Base-by-base conservation (phyloP, 768 basidiomycete species). In the Leccinellum luteum region DNA sequence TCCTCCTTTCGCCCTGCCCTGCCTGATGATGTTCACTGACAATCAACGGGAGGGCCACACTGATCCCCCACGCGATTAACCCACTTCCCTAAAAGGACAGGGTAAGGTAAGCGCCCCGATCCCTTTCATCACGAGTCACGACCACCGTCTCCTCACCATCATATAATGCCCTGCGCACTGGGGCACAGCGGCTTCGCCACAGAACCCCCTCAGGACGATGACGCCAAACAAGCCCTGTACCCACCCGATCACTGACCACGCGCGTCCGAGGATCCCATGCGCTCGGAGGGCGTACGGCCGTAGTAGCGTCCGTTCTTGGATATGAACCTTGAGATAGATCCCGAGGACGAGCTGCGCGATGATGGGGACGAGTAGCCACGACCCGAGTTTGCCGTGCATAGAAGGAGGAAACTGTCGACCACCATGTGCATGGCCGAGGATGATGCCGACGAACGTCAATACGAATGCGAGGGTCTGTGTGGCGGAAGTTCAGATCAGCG, bases 161-260 rank as follows among this genome's bases (percentile, higher is more conserved):
- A 92, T 89, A 67, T 92, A 92, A 69, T 92, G 90, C 1, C 90
- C 92, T 1, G 92, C 79, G 72, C 94, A 97, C 76, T 96, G 94
- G 7, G 85, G 87, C 1, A 94, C 75, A 32, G 83, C 73, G 1
- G 3, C 52, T 4, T 79, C 88, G 21, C 82, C 90, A 69, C 94
- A 97, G 66, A 92, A 93, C 6, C 89, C 87, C 52, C 83, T 74
- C 64, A 87, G 80, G 0, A 87, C 79, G 47, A 90, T 81, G 35
- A 84, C 87, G n/a, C 93, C 94, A 69, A 96, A 92, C 8, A 97
- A 72, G 79, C 92, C 90, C 70, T 97, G 94, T 1, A 78, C 78
- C 94, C 94, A 96, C 8, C 87, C 94, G 9, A 96, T 65, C 54
- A 96, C 74, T 0, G 94, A 93, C 69, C 90, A 97, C 9, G 76